Conservation (phyloP, 129 eudicot species). For the Kitagawia praeruptora region DNA sequence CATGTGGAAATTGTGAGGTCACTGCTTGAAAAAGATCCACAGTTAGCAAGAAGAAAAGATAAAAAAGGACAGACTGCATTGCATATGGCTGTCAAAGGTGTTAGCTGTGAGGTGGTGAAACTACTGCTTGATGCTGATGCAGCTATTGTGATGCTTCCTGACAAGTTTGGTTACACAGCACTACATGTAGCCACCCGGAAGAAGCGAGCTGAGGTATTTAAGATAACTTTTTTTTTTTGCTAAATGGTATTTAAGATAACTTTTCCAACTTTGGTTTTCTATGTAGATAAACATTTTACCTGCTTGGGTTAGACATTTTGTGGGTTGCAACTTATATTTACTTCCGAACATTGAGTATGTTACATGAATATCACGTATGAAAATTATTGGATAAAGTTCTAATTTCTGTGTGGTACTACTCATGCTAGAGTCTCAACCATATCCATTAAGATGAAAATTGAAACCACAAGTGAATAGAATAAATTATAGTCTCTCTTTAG, state of each 20-base stretch:
- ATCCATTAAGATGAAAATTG: not conserved
- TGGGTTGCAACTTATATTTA: not conserved
- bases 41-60: slow-evolving; percentile 56
- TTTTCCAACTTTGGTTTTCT: not conserved
- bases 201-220: slow-evolving; percentile 55
- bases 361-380: not conserved
- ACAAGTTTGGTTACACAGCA: slow-evolving; percentile 63
- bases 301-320: not conserved
- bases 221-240: too few species aligned
- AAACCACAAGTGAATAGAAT: not conserved
- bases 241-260: slow-evolving; percentile 31
- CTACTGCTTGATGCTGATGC: slow-evolving; percentile 57
- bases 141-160: slow-evolving; percentile 59
- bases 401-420: not conserved
- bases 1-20: slow-evolving; percentile 62
- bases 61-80: slow-evolving; percentile 46
- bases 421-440: not conserved
- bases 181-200: slow-evolving; percentile 73
- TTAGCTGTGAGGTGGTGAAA: slow-evolving; percentile 47
- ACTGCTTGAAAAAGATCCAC: slow-evolving; percentile 52
- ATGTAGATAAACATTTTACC: not conserved
- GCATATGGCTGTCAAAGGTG: slow-evolving; percentile 13
- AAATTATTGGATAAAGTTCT: not conserved
- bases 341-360: not conserved
- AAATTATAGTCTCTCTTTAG: not conserved